A percentile compares a stretch with the other conserved stretches of the same genome.
Evolutionary conservation across 1,139 yeast genomes (phyloP).

Genomic region (Arxiozyma heterogenica): DNA sequence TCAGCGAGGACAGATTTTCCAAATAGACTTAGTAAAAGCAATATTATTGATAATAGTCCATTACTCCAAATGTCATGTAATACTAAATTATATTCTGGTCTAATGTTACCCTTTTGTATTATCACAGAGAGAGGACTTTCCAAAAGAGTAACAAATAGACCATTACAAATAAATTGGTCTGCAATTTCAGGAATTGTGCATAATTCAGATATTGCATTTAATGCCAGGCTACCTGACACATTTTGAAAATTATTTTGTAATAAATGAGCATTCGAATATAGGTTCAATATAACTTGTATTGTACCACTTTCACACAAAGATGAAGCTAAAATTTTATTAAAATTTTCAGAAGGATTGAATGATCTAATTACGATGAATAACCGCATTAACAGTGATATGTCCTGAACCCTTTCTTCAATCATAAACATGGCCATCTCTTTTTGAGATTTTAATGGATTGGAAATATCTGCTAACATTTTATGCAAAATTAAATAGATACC

Average conservation of each 20-base stretch:
- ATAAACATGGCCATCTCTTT: slow-evolving; percentile 29
- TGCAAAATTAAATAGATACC: slow-evolving; percentile 48
- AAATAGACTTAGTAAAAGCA: slow-evolving; percentile 51
- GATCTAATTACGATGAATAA: slow-evolving; percentile 50
- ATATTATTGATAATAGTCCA: slow-evolving; percentile 63
- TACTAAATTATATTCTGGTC: slow-evolving; percentile 42
- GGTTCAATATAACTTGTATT: slow-evolving; percentile 50
- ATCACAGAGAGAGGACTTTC: slow-evolving; percentile 66
- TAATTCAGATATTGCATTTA: slow-evolving; percentile 63
- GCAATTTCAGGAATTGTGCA: slow-evolving; percentile 57
- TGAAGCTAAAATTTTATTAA: slow-evolving; percentile 45
- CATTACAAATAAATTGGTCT: slow-evolving; percentile 52
- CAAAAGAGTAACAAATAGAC: slow-evolving; percentile 58
- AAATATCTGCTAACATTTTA: slow-evolving; percentile 48
- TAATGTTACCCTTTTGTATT: slow-evolving; percentile 58
- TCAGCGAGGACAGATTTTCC: slow-evolving; percentile 61
- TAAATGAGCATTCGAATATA: slow-evolving; percentile 61
- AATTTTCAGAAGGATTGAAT: slow-evolving; percentile 42
- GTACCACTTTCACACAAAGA: slow-evolving; percentile 52
- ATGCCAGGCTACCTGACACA: slow-evolving; percentile 62
- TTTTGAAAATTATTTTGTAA: slow-evolving; percentile 55
- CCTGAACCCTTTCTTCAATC: slow-evolving; percentile 46
- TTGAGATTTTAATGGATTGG: slow-evolving; percentile 22
- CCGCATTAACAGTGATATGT: slow-evolving; percentile 53
- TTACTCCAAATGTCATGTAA: slow-evolving; percentile 74